Evolutionary conservation across 2,329 filamentous ascomycete species (phyloP), one percentile per base, ranked within the genome.

Genomic region (Penicillium decumbens): DNA sequence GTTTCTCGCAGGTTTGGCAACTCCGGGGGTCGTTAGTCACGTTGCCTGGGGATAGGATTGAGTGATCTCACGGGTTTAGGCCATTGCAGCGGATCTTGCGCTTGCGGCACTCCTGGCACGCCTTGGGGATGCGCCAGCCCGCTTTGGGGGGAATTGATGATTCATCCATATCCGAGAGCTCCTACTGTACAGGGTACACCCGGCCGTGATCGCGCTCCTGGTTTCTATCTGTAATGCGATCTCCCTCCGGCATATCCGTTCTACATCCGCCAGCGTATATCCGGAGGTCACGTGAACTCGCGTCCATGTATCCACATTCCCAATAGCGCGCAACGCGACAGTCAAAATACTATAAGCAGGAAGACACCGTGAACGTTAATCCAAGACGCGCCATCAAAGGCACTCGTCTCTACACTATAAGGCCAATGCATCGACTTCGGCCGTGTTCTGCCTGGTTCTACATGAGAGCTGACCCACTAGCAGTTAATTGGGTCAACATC

Each of bases 41-140:
- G 24, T 15, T 33, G 4, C n/a, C n/a, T 7, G 9, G 28, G 37
- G 15, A 37, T 23, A 18, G 28, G 23, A n/a, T 32, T 2, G 25
- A 32, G 23, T 18, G 15, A 38, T 47, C 59, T 60, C 47, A 73
- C 46, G 71, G 70, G n/a, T 62, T 62, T 25, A 59, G 44, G 13
- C 70, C 71, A 50, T 71, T 68, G 56, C 70, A 73, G 25, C 67
- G 67, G 54, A 72, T 71, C 57, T 73, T 73, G 45, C 70, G 62
- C 45, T 68, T 65, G 18, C 71, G 65, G 48, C 71, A 73, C 52
- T 72, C 70, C 54, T 72, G 65, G 45, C 71, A 73, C 0, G 71
- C 70, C 42, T 70, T 70, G 28, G 69, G 58, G 33, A 68, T 69
- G 28, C 68, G 63, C 66, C 65, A 69, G n/a, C 61, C 58, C 1